Conservation (phyloP, 768 basidiomycete genomes). For the Mycena belliarum region DNA sequence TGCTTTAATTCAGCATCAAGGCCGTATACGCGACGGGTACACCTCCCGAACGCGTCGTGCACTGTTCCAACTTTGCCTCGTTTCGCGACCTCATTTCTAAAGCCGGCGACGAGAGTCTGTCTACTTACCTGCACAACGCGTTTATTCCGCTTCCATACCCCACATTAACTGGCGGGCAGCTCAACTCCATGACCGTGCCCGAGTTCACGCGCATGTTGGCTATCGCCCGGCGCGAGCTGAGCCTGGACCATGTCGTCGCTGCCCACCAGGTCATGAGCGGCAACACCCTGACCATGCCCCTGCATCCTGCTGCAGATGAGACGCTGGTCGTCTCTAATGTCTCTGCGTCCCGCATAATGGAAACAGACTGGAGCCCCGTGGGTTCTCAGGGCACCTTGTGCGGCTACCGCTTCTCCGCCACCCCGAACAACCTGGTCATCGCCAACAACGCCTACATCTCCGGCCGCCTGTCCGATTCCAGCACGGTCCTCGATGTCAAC, state of each 20-base stretch:
- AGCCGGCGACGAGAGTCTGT: slow-evolving; percentile 22
- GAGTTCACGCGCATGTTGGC: slow-evolving; percentile 29
- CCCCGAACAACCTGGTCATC: slow-evolving; percentile 34
- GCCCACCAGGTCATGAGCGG: slow-evolving; percentile 29
- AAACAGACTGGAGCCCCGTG: slow-evolving; percentile 38
- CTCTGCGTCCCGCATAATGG: slow-evolving; percentile 41
- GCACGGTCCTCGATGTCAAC: slow-evolving; percentile 40
- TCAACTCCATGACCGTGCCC: slow-evolving; percentile 31
- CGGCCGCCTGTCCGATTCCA: slow-evolving; percentile 39
- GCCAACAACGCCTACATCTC: slow-evolving; percentile 41
- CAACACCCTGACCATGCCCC: slow-evolving; percentile 33
- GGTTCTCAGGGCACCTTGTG: slow-evolving; percentile 38
- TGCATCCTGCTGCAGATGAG: slow-evolving; percentile 36
- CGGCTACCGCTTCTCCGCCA: slow-evolving; percentile 40
- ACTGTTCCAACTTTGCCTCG: slow-evolving; percentile 40
- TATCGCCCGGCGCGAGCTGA: slow-evolving; percentile 19
- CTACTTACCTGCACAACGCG: slow-evolving; percentile 38
- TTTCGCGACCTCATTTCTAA: slow-evolving; percentile 33
- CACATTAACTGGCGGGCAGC: slow-evolving; percentile 34
- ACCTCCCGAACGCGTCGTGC: slow-evolving; percentile 30
- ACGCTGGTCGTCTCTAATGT: slow-evolving; percentile 41
- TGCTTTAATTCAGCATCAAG: slow-evolving; percentile 23
- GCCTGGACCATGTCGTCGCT: slow-evolving; percentile 30
- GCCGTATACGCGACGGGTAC: slow-evolving; percentile 36
- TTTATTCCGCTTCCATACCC: slow-evolving; percentile 44